Conservation (phyloP, 176 grass and related monocot genomes). For the Phyllostachys edulis region DNA sequence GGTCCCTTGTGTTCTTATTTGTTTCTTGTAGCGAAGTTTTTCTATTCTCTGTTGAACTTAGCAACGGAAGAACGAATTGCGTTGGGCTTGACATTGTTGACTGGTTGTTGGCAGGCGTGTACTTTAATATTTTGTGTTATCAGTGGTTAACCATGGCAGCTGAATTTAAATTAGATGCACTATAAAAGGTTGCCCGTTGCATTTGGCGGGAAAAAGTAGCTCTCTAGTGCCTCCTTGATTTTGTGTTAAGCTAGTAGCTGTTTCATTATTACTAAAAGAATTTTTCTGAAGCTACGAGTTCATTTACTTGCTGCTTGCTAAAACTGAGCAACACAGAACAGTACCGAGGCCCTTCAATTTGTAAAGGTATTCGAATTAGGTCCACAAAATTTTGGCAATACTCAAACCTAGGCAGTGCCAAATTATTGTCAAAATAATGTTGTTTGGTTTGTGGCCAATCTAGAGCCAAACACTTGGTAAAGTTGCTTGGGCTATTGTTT, state of each 20-base stretch:
- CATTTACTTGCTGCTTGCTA: background rate
- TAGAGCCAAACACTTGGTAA: too few relatives aligned
- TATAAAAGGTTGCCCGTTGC: background rate
- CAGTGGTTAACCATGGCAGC: background rate
- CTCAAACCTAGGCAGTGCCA: too few relatives aligned
- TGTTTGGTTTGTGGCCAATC: too few relatives aligned
- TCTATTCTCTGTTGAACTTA: background rate
- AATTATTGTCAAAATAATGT: too few relatives aligned
- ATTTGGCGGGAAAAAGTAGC: background rate
- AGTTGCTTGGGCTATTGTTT: too few relatives aligned
- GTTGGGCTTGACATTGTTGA: constrained; percentile 22
- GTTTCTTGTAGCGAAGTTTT: background rate
- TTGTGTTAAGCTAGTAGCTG: background rate
- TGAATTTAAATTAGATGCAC: background rate
- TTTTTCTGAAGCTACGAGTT: background rate
- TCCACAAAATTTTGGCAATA: too few relatives aligned
- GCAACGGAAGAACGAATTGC: background rate
- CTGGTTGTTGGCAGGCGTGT: background rate
- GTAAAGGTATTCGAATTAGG: background rate
- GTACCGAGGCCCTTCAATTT: background rate
- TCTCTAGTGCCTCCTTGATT: background rate
- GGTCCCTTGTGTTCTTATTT: background rate
- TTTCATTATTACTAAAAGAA: background rate
- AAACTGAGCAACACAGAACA: background rate
- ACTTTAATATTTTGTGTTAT: background rate